Evolutionary conservation across 495 filamentous ascomycete species (phyloP).

Genomic region (Aspergillus homomorphus): DNA sequence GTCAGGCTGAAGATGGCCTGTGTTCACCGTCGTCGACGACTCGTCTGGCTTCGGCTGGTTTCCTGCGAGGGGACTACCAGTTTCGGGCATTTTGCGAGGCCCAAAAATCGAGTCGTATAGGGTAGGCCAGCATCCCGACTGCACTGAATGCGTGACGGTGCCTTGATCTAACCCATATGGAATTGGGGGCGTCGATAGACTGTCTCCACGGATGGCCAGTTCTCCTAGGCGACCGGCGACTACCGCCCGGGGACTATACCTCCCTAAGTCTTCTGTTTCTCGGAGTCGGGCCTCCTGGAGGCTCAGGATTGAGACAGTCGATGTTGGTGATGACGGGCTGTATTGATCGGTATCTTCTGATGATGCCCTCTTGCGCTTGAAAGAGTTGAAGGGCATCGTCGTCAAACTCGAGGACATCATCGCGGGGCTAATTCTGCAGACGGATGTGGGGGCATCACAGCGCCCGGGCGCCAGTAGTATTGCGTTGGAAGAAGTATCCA

Average conservation of each 20-base stretch:
- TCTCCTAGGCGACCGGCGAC: constrained; percentile 64
- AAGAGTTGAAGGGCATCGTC: constrained; percentile 29
- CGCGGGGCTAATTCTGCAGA: constrained; percentile 24
- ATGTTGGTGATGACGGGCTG: constrained; percentile 38
- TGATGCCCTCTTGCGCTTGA: constrained; percentile 43
- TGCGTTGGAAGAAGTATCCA: neutral
- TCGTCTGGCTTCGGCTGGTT: constrained; percentile 8
- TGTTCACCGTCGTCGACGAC: neutral
- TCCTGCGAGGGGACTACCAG: constrained; percentile 11
- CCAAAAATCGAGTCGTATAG: constrained; percentile 7
- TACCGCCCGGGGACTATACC: constrained; percentile 58
- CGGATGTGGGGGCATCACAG: constrained; percentile 26
- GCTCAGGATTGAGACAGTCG: constrained; percentile 32
- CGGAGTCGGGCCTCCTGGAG: constrained; percentile 34
- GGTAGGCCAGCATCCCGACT: constrained; percentile 15
- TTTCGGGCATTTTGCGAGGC: constrained; percentile 21
- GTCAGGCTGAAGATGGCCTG: neutral
- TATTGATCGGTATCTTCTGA: constrained; percentile 32
- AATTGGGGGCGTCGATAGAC: constrained; percentile 26
- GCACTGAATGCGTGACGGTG: constrained; percentile 10
- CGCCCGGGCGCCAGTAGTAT: constrained; percentile 7
- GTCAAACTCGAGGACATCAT: constrained; percentile 32
- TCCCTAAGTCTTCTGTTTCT: constrained; percentile 35
- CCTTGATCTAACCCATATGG: constrained; percentile 17
- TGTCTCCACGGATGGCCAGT: constrained; percentile 53